A percentile compares a stretch with the other conserved stretches of the same genome.
These are phyloP conservation scores for Rhodotorula sp. DNA, from an alignment of 1,284 basidiomycete species.

Conservation along the genomic window DNA sequence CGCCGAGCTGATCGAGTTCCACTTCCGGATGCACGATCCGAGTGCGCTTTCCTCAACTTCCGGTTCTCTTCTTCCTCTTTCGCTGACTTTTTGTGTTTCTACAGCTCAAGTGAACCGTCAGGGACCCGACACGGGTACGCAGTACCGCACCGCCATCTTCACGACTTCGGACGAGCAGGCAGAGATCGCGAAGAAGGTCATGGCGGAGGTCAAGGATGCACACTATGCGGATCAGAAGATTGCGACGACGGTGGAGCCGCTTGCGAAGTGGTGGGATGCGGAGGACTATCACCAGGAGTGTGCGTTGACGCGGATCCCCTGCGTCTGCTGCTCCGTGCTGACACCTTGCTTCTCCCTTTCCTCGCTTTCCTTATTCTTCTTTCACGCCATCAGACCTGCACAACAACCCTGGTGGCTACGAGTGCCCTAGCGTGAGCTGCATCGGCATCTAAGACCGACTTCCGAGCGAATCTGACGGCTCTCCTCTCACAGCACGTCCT, in stretches of 20 bases:
- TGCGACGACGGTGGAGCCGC: slow-evolving; percentile 66
- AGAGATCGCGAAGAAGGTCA: slow-evolving; percentile 71
- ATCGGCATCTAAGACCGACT: not conserved
- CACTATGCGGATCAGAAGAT: slow-evolving; percentile 71
- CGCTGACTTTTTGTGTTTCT: not conserved
- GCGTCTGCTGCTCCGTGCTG: not conserved
- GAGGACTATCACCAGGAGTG: slow-evolving; percentile 81
- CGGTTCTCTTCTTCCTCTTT: not conserved
- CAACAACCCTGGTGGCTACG: slow-evolving; percentile 62
- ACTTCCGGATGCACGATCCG: slow-evolving; percentile 79
- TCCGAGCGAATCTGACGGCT: not conserved
- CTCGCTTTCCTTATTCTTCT: not conserved
- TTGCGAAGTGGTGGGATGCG: slow-evolving; percentile 72
- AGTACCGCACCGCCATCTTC: slow-evolving; percentile 94
- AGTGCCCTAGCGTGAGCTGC: slow-evolving; percentile 51
- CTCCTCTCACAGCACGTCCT: slow-evolving; percentile 9
- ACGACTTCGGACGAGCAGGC: slow-evolving; percentile 73
- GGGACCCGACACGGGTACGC: slow-evolving; percentile 71
- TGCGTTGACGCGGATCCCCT: slow-evolving; percentile 3
- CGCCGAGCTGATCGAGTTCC: slow-evolving; percentile 61
- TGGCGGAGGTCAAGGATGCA: slow-evolving; percentile 78
- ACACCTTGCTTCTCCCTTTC: too few relatives aligned
- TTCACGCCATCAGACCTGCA: slow-evolving; percentile 58
- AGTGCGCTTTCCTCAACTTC: slow-evolving; percentile 46
- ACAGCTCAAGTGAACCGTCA: slow-evolving; percentile 61